A percentile compares a stretch with the other conserved stretches of the same genome.
Evolutionary conservation across 2,329 filamentous ascomycete genomes (phyloP).

Genomic region (Kalmusia sp.): DNA sequence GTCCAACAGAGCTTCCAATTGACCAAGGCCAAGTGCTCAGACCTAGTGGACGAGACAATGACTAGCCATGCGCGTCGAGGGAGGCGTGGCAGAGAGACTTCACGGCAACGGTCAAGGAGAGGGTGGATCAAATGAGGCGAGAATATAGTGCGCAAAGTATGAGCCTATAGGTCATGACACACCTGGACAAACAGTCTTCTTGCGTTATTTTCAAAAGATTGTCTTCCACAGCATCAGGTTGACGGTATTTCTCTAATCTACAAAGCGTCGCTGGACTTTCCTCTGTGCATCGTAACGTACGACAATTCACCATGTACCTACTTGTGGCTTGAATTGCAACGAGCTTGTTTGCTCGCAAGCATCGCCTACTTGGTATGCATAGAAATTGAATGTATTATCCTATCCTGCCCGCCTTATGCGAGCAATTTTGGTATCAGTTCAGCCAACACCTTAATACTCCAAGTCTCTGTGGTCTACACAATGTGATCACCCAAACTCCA

Average conservation of each 20-base stretch:
- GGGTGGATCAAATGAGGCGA: background rate
- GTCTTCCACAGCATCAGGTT: too few relatives aligned
- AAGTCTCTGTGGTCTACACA: background rate
- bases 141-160: background rate
- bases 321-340: background rate
- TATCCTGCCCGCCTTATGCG: background rate
- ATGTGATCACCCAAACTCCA: background rate
- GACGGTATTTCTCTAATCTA: too few relatives aligned
- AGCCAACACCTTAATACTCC: background rate
- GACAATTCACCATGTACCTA: too few relatives aligned
- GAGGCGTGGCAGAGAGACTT: background rate
- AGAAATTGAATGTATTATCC: background rate
- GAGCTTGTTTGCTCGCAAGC: background rate
- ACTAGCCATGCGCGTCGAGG: background rate
- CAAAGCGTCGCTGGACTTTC: too few relatives aligned
- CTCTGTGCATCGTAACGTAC: too few relatives aligned
- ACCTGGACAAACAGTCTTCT: too few relatives aligned
- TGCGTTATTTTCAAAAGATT: too few relatives aligned
- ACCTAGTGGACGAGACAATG: background rate
- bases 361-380: background rate
- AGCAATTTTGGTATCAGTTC: background rate
- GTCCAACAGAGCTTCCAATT: too few relatives aligned
- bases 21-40: background rate
- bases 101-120: background rate
- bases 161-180: too few relatives aligned